Evolutionary conservation across 2,329 filamentous ascomycete genomes (phyloP), one percentile per base, ranked within the genome.

Genomic region (Alternaria gansuensis): DNA sequence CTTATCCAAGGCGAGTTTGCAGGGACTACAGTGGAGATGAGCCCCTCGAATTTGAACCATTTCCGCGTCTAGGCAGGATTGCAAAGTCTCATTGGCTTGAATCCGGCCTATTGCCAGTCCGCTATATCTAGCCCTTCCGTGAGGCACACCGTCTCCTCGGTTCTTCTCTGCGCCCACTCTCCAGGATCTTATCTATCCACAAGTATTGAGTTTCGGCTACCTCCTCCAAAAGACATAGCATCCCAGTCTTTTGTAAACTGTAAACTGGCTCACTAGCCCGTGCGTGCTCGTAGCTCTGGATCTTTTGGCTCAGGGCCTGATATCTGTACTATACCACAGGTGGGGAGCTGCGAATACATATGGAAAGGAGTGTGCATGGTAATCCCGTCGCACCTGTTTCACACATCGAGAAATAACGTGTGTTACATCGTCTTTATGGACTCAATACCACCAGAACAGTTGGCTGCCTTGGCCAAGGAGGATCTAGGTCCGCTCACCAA

Each of bases 401-500:
- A 21, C 31, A 31, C 14, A 26, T 33, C 24, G 43, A 44, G 29
- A 49, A 26, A 28, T 11, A 24, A 33, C 21, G 23, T 61, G 49
- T 26, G 24, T 40, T 24, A 29, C 24, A 65, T 59, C 24, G 13
- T 45, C 28, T 26, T 28, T 53, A 71, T 71, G 68, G 60, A 60
- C 24, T 45, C 56, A 6, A 34, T 65, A 21, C 40, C 68, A 9
- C 56, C 68, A 13, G 68, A 71, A 41, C 55, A 64, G 36, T 40
- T 66, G 40, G 67, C 63, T 14, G 39, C 21, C 14, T 31, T 72
- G 33, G 56, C 51, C n/a, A 50, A 56, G 33, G 67, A 72, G 5
- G 59, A 72, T 40, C 46, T 41, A 9, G 64, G 67, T 9, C 64
- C 68, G 21, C 36, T 63, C 10, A 59, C 58, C 28, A 61, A 60